Evolutionary conservation across 257 asterid species (phyloP).

Genomic region (Ballota nigra): DNA sequence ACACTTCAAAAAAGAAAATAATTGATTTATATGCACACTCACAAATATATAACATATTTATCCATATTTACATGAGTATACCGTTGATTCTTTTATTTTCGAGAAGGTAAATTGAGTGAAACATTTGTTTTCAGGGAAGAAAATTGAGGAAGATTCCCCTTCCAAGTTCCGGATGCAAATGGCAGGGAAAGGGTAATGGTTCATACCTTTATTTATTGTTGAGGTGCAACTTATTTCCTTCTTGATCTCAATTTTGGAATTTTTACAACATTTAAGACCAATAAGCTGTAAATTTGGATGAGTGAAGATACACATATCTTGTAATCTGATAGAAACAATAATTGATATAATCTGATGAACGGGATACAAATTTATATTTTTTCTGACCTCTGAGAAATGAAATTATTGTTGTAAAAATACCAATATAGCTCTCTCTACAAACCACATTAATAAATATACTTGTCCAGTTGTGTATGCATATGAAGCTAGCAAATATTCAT

Average conservation of each 20-base stretch:
- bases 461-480: not conserved
- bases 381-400: not conserved
- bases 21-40: too few relatives aligned
- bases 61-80: too few relatives aligned
- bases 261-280: not conserved
- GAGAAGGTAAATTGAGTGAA: not conserved
- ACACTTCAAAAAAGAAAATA: too few relatives aligned
- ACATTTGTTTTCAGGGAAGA: constrained; percentile 20
- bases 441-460: not conserved
- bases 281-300: not conserved
- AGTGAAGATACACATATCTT: not conserved
- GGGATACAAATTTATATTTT: not conserved
- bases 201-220: not conserved
- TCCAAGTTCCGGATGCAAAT: not conserved
- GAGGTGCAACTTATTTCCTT: not conserved
- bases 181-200: constrained; percentile 10
- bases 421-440: not conserved
- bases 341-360: not conserved
- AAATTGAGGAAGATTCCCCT: constrained; percentile 5
- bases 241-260: not conserved
- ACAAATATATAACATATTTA: too few relatives aligned
- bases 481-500: not conserved
- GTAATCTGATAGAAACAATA: not conserved
- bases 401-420: not conserved
- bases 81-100: not conserved